Evolutionary conservation across 108 stramenopile species (phyloP).

Genomic region (Nitzschia putrida): DNA sequence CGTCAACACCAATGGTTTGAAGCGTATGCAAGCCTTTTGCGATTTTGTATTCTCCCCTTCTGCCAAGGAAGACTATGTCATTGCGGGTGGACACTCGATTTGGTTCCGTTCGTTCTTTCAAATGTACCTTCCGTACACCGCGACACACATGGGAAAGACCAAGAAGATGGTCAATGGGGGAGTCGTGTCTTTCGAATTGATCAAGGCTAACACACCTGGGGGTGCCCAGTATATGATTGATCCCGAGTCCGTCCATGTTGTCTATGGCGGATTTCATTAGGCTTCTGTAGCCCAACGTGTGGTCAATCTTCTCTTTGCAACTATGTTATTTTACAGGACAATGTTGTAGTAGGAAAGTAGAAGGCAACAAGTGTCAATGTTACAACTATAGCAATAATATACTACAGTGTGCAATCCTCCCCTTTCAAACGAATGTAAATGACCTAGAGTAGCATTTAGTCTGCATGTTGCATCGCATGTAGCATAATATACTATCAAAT

Average conservation of each 20-base stretch:
- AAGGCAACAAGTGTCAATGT: neutral
- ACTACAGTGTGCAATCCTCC: no score
- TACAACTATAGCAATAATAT: slow-evolving; percentile 1
- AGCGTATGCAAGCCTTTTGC: slow-evolving; percentile 79
- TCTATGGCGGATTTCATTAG: slow-evolving; percentile 80
- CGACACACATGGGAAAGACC: slow-evolving; percentile 68
- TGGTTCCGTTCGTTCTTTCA: slow-evolving; percentile 91
- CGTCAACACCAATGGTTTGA: slow-evolving; percentile 71
- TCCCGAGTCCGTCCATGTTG: slow-evolving; percentile 61
- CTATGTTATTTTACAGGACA: no score
- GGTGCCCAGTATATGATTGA: slow-evolving; percentile 81
- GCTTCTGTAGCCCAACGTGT: neutral
- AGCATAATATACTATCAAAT: no score
- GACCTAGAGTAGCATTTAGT: neutral
- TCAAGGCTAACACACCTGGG: slow-evolving; percentile 58
- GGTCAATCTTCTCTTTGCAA: no score
- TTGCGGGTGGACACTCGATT: slow-evolving; percentile 89
- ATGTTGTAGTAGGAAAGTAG: no score
- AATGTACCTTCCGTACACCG: slow-evolving; percentile 66
- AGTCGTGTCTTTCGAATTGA: slow-evolving; percentile 69
- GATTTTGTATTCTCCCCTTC: slow-evolving; percentile 70
- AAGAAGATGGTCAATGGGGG: slow-evolving; percentile 94
- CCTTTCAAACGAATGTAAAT: neutral
- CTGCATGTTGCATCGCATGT: neutral
- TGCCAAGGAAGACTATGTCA: slow-evolving; percentile 60